Percentiles rank a stretch among this genome's conserved stretches.
These are phyloP conservation scores for Achaetomiella virescens DNA, from an alignment of 495 filamentous ascomycete genomes.

Conservation along the genomic window DNA sequence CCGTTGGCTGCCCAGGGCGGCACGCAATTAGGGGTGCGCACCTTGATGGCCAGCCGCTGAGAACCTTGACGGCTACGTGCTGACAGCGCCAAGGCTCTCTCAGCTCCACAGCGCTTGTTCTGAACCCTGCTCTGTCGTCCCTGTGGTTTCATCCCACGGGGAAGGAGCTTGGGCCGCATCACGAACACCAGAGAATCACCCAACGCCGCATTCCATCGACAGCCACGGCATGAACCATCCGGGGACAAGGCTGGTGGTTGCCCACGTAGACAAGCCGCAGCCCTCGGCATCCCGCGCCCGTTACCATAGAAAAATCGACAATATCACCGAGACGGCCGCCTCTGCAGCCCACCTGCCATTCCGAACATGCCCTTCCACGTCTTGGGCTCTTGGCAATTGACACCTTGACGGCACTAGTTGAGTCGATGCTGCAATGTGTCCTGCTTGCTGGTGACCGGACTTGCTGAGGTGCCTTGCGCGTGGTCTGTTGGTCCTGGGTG, in stretches of 20 bases:
- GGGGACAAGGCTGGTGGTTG: not conserved
- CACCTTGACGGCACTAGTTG: conserved; percentile 1
- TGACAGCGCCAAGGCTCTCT: not conserved
- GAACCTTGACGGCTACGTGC: conserved; percentile 15
- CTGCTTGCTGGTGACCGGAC: not conserved
- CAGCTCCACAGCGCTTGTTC: not conserved
- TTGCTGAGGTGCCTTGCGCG: too few species aligned
- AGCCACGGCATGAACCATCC: not conserved
- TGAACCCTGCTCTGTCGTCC: not conserved
- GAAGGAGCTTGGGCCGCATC: not conserved
- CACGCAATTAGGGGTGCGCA: conserved; percentile 9
- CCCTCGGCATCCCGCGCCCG: not conserved
- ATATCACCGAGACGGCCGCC: too few species aligned
- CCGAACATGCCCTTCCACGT: not conserved
- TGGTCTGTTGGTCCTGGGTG: too few species aligned
- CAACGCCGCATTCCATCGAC: too few species aligned
- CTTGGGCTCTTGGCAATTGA: conserved; percentile 4
- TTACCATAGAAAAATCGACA: too few species aligned
- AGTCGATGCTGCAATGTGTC: not conserved
- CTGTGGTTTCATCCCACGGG: not conserved
- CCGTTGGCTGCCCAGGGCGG: not conserved
- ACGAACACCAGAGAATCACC: too few species aligned
- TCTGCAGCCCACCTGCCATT: too few species aligned
- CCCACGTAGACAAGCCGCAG: not conserved
- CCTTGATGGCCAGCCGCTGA: conserved; percentile 10